Base-by-base conservation (phyloP, 352 stramenopile genomes). In the Phytophthora tubulina region DNA sequence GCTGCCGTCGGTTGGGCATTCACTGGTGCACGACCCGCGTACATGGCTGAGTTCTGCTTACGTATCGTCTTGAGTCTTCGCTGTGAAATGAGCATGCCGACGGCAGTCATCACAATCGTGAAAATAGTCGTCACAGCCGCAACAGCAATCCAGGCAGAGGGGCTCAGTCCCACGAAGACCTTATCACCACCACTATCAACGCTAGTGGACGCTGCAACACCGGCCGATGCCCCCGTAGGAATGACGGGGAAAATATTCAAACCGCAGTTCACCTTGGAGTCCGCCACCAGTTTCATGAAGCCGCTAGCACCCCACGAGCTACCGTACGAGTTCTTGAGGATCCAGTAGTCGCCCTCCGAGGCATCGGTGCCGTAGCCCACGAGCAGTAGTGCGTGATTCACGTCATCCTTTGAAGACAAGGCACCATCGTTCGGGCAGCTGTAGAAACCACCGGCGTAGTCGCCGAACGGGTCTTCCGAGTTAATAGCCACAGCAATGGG, bases 241-340 rank as follows among this genome's bases (percentile, higher is more conserved):
- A 90, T 86, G 5, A 95, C 85, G 2, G 87, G 87, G 61, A 93
- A 95, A 13, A 95, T 85, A 53, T 93, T 91, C 21, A 95, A 72
- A 3, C 87, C 87, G 42, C 87, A 95, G 70, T 95, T 95, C 30
- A 88, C 66, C 57, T 91, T 93, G 46, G 74, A 75, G 70, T 95
- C 87, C 0, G 83, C 82, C 3, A 91, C 33, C 38, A 94, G 71
- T 51, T 86, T 82, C 64, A 94, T 80, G 60, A 89, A 94, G 39
- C 87, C 87, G 9, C 66, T 84, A 13, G 80, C 76, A 27, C 87
- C 87, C 87, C 87, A 94, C 8, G 74, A 83, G 49, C 73, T 82
- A 15, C 84, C 85, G 71, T 94, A 94, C 41, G 87, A 94, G 63
- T 94, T 94, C 58, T 94, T 94, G 14, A 94, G 52, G 38, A 94